Evolutionary conservation across 331 rosid species (phyloP), one percentile per base, ranked within the genome.

Genomic region (Rosa hybrid): DNA sequence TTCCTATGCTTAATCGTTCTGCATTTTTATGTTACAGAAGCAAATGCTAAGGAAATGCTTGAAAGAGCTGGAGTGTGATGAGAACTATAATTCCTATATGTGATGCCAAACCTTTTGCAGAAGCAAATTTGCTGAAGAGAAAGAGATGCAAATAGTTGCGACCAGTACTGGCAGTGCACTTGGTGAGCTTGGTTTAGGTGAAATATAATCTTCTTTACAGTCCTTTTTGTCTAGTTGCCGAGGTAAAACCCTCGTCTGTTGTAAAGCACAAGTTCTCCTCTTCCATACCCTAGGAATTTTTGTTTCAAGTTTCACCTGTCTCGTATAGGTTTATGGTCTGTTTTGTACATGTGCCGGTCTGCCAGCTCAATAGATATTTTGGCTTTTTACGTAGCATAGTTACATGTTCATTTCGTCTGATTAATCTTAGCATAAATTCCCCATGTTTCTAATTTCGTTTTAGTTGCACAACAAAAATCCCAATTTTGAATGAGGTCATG

Each of bases 181-280:
- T 59, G 45, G 65, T 69, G 80, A 21, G 78, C 75, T 64, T 65
- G 44, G 64, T 68, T 75, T 84, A 82, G 78, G 74, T 76, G 74
- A 60, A 38, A 53, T 64, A 74, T 59, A 48, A 42, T 82, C 64
- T 4, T 12, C 30, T 70, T 56, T 23, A 41, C 20, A 1, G 1
- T 82, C 81, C 57, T 13, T 76, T 78, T n/a, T 71, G 76, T 60
- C 63, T 74, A 80, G 90, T 78, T 67, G 86, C 62, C 73, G 57
- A 78, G 80, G 38, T 46, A 23, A 76, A 75, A 51, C 42, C 51
- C 67, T 59, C 65, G 64, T 85, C 84, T 70, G 85, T 62, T 70
- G 85, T 62, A 54, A 71, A 64, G 83, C 70, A 50, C 10, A 69
- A 74, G 69, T 85, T 57, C 64, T 77, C 65, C 75, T 78, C 62